Conservation (phyloP, 805 yeast genomes). For the Jamesozyma lodderae region DNA sequence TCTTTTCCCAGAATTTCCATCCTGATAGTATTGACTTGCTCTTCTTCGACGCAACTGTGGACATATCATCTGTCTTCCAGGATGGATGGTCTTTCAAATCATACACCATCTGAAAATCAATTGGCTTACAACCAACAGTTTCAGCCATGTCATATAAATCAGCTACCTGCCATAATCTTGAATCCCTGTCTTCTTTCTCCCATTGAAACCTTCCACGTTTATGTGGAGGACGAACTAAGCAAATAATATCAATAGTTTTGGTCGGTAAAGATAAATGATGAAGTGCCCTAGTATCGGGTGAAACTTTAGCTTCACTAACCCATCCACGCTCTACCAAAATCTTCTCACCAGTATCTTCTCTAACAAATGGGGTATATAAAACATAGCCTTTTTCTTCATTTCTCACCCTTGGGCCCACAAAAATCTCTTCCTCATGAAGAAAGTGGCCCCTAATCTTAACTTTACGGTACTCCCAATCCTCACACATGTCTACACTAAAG, state of each 20-base stretch:
- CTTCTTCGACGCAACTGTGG: neutral
- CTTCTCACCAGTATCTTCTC: constrained; percentile 51
- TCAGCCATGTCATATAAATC: constrained; percentile 69
- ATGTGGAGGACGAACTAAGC: constrained; percentile 63
- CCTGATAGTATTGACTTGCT: constrained; percentile 3
- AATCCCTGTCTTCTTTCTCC: constrained; percentile 57
- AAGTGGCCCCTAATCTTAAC: constrained; percentile 71
- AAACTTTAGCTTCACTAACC: constrained; percentile 59
- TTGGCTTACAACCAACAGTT: constrained; percentile 55
- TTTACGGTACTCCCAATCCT: constrained; percentile 72
- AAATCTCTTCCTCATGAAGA: constrained; percentile 77
- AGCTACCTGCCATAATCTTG: constrained; percentile 66
- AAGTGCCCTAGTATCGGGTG: constrained; percentile 50
- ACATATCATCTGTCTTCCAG: neutral
- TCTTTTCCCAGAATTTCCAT: constrained; percentile 27
- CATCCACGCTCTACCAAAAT: constrained; percentile 87
- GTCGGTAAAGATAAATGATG: constrained; percentile 71
- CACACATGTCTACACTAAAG: constrained; percentile 54
- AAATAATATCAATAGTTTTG: constrained; percentile 50
- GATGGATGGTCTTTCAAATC: constrained; percentile 52
- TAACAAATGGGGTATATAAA: constrained; percentile 71
- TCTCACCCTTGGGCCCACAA: constrained; percentile 80
- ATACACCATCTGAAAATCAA: constrained; percentile 66
- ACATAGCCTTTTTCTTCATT: constrained; percentile 70
- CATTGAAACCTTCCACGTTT: constrained; percentile 56